Conservation (phyloP, 2,329 filamentous ascomycete species). For the Hymenoscyphus linearis region DNA sequence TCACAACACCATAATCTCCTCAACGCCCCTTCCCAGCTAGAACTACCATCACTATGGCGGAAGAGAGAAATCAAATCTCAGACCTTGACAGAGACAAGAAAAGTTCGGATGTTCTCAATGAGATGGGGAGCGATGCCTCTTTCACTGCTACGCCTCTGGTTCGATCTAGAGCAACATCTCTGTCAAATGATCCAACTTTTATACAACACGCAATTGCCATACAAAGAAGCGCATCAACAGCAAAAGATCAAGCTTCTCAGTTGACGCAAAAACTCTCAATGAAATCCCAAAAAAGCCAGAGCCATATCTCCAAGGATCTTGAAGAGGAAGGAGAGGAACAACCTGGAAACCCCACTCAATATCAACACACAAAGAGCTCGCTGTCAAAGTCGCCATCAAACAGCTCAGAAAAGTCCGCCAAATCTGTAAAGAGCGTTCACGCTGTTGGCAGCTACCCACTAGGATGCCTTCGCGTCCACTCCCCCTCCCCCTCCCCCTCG, state of each 20-base stretch:
- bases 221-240: conserved; percentile 22
- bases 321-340: conserved; percentile 10
- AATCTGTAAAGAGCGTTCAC: conserved; percentile 32
- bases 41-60: background rate
- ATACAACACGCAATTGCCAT: conserved; percentile 26
- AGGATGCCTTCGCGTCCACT: conserved; percentile 39
- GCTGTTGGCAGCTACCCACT: conserved; percentile 35
- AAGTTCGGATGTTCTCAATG: background rate
- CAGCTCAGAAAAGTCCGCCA: conserved; percentile 19
- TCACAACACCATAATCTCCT: background rate
- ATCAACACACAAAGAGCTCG: conserved; percentile 11
- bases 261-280: conserved; percentile 22
- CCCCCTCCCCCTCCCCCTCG: conserved; percentile 13
- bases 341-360: conserved; percentile 12
- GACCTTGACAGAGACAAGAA: background rate
- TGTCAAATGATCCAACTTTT: conserved; percentile 16
- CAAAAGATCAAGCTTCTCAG: conserved; percentile 19
- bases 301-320: background rate
- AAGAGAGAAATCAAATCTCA: background rate
- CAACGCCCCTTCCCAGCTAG: background rate
- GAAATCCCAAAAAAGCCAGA: conserved; percentile 20
- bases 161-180: conserved; percentile 1
- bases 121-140: conserved; percentile 15
- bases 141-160: conserved; percentile 16
- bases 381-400: conserved; percentile 22